A percentile compares a stretch with the other conserved stretches of the same genome.
Conservation (phyloP, 768 basidiomycete species). For the Pleurotus ostreatus region DNA sequence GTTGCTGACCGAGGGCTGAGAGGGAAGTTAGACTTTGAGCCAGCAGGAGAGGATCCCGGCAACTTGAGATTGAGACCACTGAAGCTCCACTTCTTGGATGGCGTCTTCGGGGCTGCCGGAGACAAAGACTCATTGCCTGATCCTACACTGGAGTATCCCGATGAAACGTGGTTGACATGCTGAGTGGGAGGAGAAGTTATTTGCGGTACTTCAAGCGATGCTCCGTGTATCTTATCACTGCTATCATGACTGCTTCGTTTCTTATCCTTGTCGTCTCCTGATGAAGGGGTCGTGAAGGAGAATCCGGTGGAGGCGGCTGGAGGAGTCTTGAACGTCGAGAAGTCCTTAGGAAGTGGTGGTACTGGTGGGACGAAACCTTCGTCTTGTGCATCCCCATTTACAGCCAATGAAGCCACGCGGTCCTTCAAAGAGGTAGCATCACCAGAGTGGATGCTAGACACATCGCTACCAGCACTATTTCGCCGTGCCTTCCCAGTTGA, state of each 20-base stretch:
- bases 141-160: conserved; percentile 27
- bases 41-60: conserved; percentile 51
- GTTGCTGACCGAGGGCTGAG: conserved; percentile 65
- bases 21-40: conserved; percentile 47
- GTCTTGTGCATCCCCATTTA: conserved; percentile 56
- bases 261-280: conserved; percentile 35
- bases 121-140: conserved; percentile 37
- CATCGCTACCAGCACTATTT: conserved; percentile 86
- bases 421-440: conserved; percentile 66
- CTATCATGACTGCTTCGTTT: conserved; percentile 37
- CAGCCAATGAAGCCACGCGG: conserved; percentile 57
- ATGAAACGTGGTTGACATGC: conserved; percentile 22
- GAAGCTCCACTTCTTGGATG: conserved; percentile 97
- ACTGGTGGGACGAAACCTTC: conserved; percentile 82
- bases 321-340: conserved; percentile 73
- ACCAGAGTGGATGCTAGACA: conserved; percentile 68
- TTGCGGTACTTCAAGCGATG: conserved; percentile 49
- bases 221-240: conserved; percentile 40
- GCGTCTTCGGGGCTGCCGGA: conserved; percentile 60
- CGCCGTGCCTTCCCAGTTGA: conserved; percentile 65
- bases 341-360: conserved; percentile 87
- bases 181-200: conserved; percentile 23
- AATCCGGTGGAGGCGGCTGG: conserved; percentile 55
- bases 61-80: conserved; percentile 80
- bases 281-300: conserved; percentile 41